Evolutionary conservation across 108 stramenopile species (phyloP), one percentile per base, ranked within the genome.

Genomic region (Nitzschia sp.): DNA sequence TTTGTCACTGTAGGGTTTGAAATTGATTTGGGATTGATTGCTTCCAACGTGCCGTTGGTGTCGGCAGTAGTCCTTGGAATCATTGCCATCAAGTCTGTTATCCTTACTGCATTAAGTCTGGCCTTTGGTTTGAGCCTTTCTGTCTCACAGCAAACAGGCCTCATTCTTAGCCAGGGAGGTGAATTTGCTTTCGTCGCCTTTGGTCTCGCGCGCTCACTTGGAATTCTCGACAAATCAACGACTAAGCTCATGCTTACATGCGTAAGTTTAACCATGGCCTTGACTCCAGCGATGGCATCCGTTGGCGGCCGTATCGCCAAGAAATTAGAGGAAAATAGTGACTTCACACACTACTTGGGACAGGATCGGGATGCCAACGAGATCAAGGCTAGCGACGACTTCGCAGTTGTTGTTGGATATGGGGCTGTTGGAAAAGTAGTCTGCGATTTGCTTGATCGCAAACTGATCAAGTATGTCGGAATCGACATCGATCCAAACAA

Each of bases 111-210:
- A 18, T 49, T 98, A 28, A 81, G 86, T 59, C 49, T 87, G 67
- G 84, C 72, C 21, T 95, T 96, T 73, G 96, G 95, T 30, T 76
- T 98, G 68, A 84, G 84, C 46, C 46, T 80, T 23, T 87, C 92
- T 4, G 93, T 87, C 26, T 88, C 95, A 35, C 81, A 83, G 54
- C 92, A 95, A 74, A 92, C 89, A 27, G 97, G 96, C 3, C 76
- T 97, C 36, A 91, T 98, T 66, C 77, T 97, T 30, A 84, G 85
- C 65, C 97, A 97, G 77, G 97, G 94, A 11, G 97, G 97, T 47
- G 97, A 98, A 74, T 98, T 98, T 79, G 97, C 96, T n/a, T 98
- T 98, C 54, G 97, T 98, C 17, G 95, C 97, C 1, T 96, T 98
- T 71, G 96, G 92, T 19, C 66, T 97, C 62, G 97, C 97, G 3